Evolutionary conservation across 2,329 filamentous ascomycete genomes (phyloP).

Genomic region (Cladophialophora yegresii): DNA sequence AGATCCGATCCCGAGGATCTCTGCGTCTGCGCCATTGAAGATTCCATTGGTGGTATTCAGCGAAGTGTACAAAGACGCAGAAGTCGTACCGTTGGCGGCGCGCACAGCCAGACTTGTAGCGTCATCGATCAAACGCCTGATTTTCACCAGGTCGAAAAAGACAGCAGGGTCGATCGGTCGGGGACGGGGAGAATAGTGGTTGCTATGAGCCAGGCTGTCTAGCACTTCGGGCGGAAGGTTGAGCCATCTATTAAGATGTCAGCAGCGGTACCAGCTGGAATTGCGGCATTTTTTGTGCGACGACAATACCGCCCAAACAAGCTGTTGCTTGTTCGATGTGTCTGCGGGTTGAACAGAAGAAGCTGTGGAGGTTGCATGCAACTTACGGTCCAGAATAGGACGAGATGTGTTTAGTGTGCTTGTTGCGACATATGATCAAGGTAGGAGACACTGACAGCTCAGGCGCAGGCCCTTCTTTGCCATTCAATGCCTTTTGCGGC

Average conservation of each 20-base stretch:
- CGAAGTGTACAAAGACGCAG: conserved; percentile 62
- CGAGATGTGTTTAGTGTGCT: conserved; percentile 84
- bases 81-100: conserved; percentile 71
- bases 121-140: conserved; percentile 76
- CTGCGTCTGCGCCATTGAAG: conserved; percentile 51
- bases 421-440: conserved; percentile 67
- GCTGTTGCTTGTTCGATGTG: not conserved
- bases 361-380: not conserved
- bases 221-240: conserved; percentile 77
- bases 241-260: conserved; percentile 58
- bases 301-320: not conserved
- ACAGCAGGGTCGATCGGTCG: conserved; percentile 76
- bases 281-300: not conserved
- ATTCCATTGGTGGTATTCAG: conserved; percentile 56
- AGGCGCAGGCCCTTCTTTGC: not conserved
- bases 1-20: conserved; percentile 60
- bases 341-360: not conserved
- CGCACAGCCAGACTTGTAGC: conserved; percentile 75
- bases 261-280: not conserved
- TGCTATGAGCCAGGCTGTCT: conserved; percentile 74
- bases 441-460: conserved; percentile 47
- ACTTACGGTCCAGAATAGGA: conserved; percentile 69
- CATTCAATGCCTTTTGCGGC: not conserved
- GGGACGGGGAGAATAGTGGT: conserved; percentile 74
- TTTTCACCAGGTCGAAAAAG: conserved; percentile 82